phyloP scores from a whole-genome alignment of 352 stramenopile species.

The Globisporangium viniferum region DNA sequence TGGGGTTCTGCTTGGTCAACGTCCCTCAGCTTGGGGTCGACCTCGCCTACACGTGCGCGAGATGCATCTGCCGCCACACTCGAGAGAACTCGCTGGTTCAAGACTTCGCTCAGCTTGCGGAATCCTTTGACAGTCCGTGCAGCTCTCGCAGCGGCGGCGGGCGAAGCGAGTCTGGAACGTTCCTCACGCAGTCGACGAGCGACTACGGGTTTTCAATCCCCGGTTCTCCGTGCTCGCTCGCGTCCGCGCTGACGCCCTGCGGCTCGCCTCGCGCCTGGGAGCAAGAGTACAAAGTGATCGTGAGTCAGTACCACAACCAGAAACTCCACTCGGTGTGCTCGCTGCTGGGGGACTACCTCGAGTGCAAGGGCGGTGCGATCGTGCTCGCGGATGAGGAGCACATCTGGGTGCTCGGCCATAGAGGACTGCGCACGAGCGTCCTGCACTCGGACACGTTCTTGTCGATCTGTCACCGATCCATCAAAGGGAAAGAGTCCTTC shows the following conservation, averaged over 20 bases:
- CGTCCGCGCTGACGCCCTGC: slow-evolving; percentile 35
- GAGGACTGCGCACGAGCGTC: slow-evolving; percentile 43
- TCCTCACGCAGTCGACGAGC: slow-evolving; percentile 9
- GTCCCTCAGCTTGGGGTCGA: slow-evolving; percentile 59
- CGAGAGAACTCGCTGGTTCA: slow-evolving; percentile 40
- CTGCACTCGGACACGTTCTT: slow-evolving; percentile 59
- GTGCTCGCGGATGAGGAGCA: slow-evolving; percentile 56
- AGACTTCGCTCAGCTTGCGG: slow-evolving; percentile 40
- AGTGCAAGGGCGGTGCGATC: slow-evolving; percentile 63
- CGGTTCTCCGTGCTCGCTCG: slow-evolving; percentile 24
- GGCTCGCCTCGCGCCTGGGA: slow-evolving; percentile 23
- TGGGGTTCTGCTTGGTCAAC: slow-evolving; percentile 68
- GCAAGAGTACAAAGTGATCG: slow-evolving; percentile 52
- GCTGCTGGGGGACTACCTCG: slow-evolving; percentile 64
- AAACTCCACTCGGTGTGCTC: slow-evolving; percentile 74
- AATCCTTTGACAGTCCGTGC: slow-evolving; percentile 32
- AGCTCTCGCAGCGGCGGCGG: slow-evolving; percentile 1
- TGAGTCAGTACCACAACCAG: slow-evolving; percentile 68
- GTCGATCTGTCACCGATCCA: slow-evolving; percentile 47
- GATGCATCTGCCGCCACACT: slow-evolving; percentile 57
- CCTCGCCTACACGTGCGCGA: slow-evolving; percentile 60
- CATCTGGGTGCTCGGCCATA: slow-evolving; percentile 67
- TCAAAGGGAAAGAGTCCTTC: slow-evolving; percentile 41
- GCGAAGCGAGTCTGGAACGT: slow-evolving; percentile 9
- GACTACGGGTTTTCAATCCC: slow-evolving; percentile 1